Evolutionary conservation across 176 grass and related monocot species (phyloP).

Genomic region (Aegilops tauschii): DNA sequence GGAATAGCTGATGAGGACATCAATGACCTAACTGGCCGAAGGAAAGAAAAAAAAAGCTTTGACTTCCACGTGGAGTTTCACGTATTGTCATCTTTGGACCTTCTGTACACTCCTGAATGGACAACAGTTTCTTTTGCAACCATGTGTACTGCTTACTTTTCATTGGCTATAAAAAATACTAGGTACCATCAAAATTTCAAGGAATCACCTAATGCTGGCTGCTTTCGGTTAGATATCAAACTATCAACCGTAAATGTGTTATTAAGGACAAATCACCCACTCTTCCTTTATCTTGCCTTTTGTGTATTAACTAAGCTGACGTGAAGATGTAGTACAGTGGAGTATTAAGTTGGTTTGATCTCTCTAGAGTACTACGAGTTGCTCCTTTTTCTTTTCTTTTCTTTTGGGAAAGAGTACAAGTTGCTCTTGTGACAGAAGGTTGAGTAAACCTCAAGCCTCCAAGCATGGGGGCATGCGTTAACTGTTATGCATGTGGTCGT

Average conservation of each 20-base stretch:
- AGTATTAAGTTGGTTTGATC: neutral
- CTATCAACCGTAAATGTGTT: neutral
- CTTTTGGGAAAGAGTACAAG: neutral
- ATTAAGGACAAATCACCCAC: neutral
- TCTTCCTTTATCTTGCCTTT: neutral
- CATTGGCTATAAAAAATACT: neutral
- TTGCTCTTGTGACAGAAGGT: neutral
- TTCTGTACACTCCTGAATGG: neutral
- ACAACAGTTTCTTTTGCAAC: neutral
- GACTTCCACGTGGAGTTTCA: neutral
- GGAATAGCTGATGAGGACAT: too few relatives aligned
- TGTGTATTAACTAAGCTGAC: neutral
- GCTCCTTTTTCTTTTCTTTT: neutral
- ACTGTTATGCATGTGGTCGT: neutral
- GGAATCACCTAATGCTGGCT: neutral
- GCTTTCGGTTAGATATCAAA: neutral
- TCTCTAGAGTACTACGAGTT: neutral
- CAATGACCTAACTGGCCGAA: too few relatives aligned
- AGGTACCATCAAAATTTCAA: too few relatives aligned
- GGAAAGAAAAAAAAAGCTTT: neutral
- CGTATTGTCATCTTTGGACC: neutral
- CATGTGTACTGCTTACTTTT: neutral
- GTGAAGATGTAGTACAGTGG: neutral
- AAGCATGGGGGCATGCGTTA: neutral
- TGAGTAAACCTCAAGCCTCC: constrained; percentile 13